Conservation (phyloP, 2,329 filamentous ascomycete species). For the Calycina marina region DNA sequence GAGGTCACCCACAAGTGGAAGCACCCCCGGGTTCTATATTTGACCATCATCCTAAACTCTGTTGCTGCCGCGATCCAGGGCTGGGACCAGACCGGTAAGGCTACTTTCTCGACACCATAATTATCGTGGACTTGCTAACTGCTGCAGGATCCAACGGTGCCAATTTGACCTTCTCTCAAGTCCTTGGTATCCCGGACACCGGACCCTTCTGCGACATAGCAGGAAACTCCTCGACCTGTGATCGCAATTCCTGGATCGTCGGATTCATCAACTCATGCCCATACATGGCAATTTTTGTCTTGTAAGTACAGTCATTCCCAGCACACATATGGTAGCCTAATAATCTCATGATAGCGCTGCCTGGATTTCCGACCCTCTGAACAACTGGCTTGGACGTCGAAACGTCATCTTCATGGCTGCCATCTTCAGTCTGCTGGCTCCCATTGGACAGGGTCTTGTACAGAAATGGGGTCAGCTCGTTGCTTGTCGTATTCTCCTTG, state of each 20-base stretch:
- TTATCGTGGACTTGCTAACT: conserved; percentile 18
- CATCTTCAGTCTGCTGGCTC: conserved; percentile 36
- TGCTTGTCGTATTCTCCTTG: conserved; percentile 37
- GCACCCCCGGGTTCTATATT: conserved; percentile 45
- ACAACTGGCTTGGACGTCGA: conserved; percentile 47
- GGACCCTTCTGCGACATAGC: conserved; percentile 1
- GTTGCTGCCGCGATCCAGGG: conserved; percentile 52
- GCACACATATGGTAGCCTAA: conserved; percentile 7
- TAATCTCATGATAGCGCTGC: conserved; percentile 35
- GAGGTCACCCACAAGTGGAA: conserved; percentile 57
- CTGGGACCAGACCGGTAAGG: conserved; percentile 35
- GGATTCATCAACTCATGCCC: conserved; percentile 40
- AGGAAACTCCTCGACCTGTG: conserved; percentile 16
- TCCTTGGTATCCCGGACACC: conserved; percentile 27
- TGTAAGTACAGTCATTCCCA: conserved; percentile 15
- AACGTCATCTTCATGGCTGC: conserved; percentile 65
- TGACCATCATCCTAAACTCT: conserved; percentile 54
- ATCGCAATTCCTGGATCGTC: conserved; percentile 38
- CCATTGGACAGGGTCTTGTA: conserved; percentile 42
- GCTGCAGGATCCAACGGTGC: conserved; percentile 33
- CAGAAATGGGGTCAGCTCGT: conserved; percentile 45
- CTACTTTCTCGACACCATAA: background rate
- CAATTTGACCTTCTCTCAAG: conserved; percentile 30
- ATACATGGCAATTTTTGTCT: conserved; percentile 32
- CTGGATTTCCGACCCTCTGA: conserved; percentile 53